phyloP scores from a whole-genome alignment of 352 stramenopile species.

The Sclerospora graminicola region DNA sequence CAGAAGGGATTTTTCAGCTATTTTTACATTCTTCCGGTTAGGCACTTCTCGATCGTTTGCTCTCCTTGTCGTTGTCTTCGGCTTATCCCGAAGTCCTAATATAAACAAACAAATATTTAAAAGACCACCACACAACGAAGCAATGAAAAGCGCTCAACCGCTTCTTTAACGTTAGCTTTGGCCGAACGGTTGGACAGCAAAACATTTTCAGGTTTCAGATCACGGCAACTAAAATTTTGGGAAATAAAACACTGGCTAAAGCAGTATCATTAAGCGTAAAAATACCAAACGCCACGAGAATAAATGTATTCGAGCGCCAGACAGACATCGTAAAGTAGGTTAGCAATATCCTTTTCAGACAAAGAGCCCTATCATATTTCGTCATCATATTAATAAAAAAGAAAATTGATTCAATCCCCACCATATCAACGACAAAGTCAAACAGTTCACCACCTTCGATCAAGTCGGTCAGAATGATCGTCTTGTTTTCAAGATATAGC shows the following conservation, averaged over 20 bases:
- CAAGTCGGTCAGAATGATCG: slow-evolving; percentile 77
- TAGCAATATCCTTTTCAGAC: slow-evolving; percentile 59
- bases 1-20: too few relatives aligned
- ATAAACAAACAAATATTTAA: not conserved
- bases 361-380: slow-evolving; percentile 39
- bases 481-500: slow-evolving; percentile 43
- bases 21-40: slow-evolving; percentile 60
- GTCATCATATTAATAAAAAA: not conserved
- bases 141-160: slow-evolving; percentile 18
- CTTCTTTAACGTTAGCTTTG: slow-evolving; percentile 64
- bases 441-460: slow-evolving; percentile 70
- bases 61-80: slow-evolving; percentile 29
- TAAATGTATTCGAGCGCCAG: slow-evolving; percentile 54
- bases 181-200: slow-evolving; percentile 49
- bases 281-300: slow-evolving; percentile 49
- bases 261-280: not conserved
- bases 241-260: slow-evolving; percentile 1
- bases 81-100: slow-evolving; percentile 66
- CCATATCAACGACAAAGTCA: slow-evolving; percentile 77
- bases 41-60: too few relatives aligned
- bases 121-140: not conserved
- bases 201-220: slow-evolving; percentile 72
- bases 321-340: slow-evolving; percentile 53
- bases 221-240: slow-evolving; percentile 34
- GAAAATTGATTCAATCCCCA: slow-evolving; percentile 7